Percentiles rank a stretch among this genome's conserved stretches.
phyloP scores from a whole-genome alignment of 768 basidiomycete species.

The Boletus rufocinnamomeus region DNA sequence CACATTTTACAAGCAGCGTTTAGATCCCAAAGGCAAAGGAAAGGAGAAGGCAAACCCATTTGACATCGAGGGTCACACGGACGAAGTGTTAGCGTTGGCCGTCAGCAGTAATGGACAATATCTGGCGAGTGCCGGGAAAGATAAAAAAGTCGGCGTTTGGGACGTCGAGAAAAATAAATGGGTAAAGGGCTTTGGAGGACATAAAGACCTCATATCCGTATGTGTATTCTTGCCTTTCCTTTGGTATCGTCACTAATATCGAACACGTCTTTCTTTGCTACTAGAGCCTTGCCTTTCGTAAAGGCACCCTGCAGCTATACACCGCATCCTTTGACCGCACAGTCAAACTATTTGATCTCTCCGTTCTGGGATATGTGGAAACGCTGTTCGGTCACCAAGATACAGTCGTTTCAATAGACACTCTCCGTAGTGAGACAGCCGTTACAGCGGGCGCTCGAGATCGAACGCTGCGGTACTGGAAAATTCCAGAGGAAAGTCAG shows the following conservation, averaged over 20 bases:
- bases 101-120: conserved; percentile 83
- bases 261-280: neutral
- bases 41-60: conserved; percentile 55
- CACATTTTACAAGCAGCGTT: conserved; percentile 61
- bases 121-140: conserved; percentile 85
- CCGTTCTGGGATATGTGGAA: conserved; percentile 90
- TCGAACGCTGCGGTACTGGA: conserved; percentile 93
- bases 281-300: conserved; percentile 74
- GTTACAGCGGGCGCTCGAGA: conserved; percentile 90
- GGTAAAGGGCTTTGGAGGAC: conserved; percentile 81
- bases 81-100: conserved; percentile 83
- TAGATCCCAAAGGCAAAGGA: conserved; percentile 50
- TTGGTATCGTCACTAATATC: conserved; percentile 27
- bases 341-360: conserved; percentile 81
- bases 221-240: conserved; percentile 45
- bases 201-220: conserved; percentile 68
- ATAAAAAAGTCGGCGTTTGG: conserved; percentile 85
- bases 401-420: conserved; percentile 71
- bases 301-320: conserved; percentile 68
- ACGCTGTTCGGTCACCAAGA: conserved; percentile 98
- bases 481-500: conserved; percentile 92
- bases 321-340: conserved; percentile 85
- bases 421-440: conserved; percentile 80
- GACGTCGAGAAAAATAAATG: conserved; percentile 73
- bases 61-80: conserved; percentile 74